Percentiles rank a stretch among this genome's conserved stretches.
Evolutionary conservation across 768 basidiomycete genomes (phyloP).

Genomic region (Rhodotorula graminis): DNA sequence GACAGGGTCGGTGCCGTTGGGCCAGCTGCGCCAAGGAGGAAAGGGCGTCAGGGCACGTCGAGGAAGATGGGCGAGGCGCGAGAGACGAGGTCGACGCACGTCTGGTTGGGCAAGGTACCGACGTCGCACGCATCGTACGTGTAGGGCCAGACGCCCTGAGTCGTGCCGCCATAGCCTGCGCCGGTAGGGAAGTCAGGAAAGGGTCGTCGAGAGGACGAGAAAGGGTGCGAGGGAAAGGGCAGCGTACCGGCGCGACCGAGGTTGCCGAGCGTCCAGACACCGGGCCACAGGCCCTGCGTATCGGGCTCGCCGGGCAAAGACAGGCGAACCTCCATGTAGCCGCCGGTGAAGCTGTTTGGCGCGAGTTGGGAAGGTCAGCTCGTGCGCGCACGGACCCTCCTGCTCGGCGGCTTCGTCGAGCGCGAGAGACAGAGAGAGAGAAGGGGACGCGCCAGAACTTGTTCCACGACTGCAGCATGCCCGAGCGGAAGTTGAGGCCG

Average conservation of each 20-base stretch:
- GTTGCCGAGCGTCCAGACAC: constrained; percentile 52
- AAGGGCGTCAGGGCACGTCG: constrained; percentile 34
- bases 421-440: no score
- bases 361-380: no score
- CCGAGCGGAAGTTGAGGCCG: constrained; percentile 43
- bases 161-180: constrained; percentile 83
- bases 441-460: constrained; percentile 48
- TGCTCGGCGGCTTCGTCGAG: no score
- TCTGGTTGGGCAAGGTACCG: constrained; percentile 83
- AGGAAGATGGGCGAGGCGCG: neutral
- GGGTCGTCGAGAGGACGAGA: no score
- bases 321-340: constrained; percentile 37
- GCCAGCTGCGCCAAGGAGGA: constrained; percentile 15
- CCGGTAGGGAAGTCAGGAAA: no score
- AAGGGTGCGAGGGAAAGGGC: no score
- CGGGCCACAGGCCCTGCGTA: constrained; percentile 31
- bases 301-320: constrained; percentile 15
- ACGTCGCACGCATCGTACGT: constrained; percentile 67
- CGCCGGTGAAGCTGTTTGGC: constrained; percentile 40
- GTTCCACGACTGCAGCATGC: constrained; percentile 55
- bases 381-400: no score
- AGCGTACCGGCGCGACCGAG: constrained; percentile 55
- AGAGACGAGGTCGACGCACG: constrained; percentile 54
- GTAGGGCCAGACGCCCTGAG: constrained; percentile 65
- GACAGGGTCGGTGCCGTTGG: constrained; percentile 57